Conservation (phyloP, 2,329 filamentous ascomycete species). For the Monilinia laxa region DNA sequence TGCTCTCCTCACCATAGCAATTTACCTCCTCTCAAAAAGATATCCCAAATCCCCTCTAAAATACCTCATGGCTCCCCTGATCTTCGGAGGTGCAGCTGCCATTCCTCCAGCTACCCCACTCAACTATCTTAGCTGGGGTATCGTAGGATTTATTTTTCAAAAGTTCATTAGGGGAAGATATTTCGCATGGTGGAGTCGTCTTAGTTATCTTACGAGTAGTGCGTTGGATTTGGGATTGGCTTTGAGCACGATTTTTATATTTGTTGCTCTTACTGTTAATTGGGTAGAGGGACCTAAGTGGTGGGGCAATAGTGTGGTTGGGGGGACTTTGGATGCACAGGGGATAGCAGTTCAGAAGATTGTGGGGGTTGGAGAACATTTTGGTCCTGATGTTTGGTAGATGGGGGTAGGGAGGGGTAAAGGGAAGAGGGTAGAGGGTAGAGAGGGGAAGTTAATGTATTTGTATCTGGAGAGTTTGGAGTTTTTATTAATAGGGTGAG, state of each 20-base stretch:
- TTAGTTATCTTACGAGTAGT: constrained; percentile 73
- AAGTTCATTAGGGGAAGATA: constrained; percentile 63
- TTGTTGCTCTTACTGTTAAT: constrained; percentile 56
- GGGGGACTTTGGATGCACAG: background rate
- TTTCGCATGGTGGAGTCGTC: constrained; percentile 73
- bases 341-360: background rate
- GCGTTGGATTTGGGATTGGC: constrained; percentile 61
- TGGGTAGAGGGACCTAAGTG: constrained; percentile 43
- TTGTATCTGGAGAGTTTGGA: no score
- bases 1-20: constrained; percentile 32
- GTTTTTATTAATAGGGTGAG: no score
- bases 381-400: constrained; percentile 3
- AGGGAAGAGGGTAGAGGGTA: no score
- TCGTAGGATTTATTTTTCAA: constrained; percentile 67
- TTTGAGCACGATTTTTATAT: constrained; percentile 71
- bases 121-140: constrained; percentile 69
- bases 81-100: constrained; percentile 30
- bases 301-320: background rate
- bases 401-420: no score
- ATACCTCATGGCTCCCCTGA: constrained; percentile 32
- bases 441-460: no score
- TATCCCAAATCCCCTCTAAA: constrained; percentile 62
- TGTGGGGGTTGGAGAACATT: background rate
- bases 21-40: constrained; percentile 46
- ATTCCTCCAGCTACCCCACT: constrained; percentile 65